phyloP scores from a whole-genome alignment of 2,329 filamentous ascomycete genomes.

The Colletotrichum magnum region DNA sequence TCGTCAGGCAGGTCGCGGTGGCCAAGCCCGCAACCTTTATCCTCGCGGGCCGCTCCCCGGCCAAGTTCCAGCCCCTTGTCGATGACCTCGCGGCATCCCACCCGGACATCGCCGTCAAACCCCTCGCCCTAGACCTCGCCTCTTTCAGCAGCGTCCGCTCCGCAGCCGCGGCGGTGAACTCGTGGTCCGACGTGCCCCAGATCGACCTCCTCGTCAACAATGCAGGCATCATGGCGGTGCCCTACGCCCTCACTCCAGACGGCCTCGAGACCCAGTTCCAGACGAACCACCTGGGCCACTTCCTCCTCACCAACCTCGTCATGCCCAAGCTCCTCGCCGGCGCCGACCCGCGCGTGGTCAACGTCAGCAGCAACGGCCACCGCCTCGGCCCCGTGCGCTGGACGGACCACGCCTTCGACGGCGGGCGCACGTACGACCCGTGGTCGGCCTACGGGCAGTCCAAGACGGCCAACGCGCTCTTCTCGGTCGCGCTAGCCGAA shows the following conservation, averaged over 20 bases:
- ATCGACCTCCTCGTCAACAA: constrained; percentile 60
- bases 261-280: constrained; percentile 56
- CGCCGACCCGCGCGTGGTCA: constrained; percentile 55
- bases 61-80: constrained; percentile 55
- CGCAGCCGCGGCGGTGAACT: constrained; percentile 54
- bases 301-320: constrained; percentile 56
- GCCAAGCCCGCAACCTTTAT: constrained; percentile 58
- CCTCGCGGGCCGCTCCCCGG: constrained; percentile 58
- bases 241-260: constrained; percentile 50
- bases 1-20: constrained; percentile 52
- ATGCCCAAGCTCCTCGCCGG: constrained; percentile 49
- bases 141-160: constrained; percentile 55
- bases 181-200: constrained; percentile 49
- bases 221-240: constrained; percentile 58
- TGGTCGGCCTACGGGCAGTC: constrained; percentile 47
- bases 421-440: constrained; percentile 43
- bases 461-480: constrained; percentile 48
- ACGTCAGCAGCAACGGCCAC: constrained; percentile 61
- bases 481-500: constrained; percentile 31
- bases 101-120: constrained; percentile 52
- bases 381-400: constrained; percentile 57
- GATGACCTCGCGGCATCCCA: constrained; percentile 50
- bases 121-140: constrained; percentile 55
- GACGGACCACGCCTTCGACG: constrained; percentile 58
- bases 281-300: constrained; percentile 55